Evolutionary conservation across 2,329 filamentous ascomycete genomes (phyloP).

Genomic region (Aspergillus carbonarius): DNA sequence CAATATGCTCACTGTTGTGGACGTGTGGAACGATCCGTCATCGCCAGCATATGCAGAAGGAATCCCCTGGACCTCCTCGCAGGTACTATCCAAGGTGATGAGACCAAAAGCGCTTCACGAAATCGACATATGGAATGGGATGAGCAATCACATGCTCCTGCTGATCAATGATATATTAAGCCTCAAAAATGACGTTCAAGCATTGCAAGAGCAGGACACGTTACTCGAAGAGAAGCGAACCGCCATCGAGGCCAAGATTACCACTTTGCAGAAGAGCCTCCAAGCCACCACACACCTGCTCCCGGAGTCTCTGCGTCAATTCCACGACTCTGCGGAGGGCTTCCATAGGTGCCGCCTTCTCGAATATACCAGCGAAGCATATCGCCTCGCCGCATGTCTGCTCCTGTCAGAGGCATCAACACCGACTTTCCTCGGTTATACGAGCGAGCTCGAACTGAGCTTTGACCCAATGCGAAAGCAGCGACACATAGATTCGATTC

Average conservation of each 20-base stretch:
- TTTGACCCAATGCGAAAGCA: not conserved
- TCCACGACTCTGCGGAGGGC: not conserved
- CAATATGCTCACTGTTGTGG: not conserved
- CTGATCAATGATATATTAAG: slow-evolving; percentile 1
- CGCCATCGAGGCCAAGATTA: not conserved
- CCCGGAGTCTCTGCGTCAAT: not conserved
- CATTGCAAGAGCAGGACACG: not conserved
- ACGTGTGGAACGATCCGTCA: not conserved
- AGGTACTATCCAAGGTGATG: not conserved
- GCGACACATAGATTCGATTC: not conserved
- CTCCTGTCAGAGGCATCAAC: slow-evolving; percentile 3
- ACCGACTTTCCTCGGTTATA: not conserved
- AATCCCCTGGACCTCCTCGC: not conserved
- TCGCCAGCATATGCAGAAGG: not conserved
- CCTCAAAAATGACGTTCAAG: not conserved
- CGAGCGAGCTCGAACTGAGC: too few relatives aligned
- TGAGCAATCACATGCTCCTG: slow-evolving; percentile 1
- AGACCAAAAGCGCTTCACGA: not conserved
- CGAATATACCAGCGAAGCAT: not conserved
- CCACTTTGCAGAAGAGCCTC: not conserved
- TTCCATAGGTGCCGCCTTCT: not conserved
- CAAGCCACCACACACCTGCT: not conserved
- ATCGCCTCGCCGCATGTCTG: slow-evolving; percentile 1
- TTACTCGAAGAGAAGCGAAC: not conserved
- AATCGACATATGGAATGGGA: slow-evolving; percentile 1